These are phyloP conservation scores for Trichoderma koningii DNA, from an alignment of 2,329 filamentous ascomycete species.

Conservation along the genomic window DNA sequence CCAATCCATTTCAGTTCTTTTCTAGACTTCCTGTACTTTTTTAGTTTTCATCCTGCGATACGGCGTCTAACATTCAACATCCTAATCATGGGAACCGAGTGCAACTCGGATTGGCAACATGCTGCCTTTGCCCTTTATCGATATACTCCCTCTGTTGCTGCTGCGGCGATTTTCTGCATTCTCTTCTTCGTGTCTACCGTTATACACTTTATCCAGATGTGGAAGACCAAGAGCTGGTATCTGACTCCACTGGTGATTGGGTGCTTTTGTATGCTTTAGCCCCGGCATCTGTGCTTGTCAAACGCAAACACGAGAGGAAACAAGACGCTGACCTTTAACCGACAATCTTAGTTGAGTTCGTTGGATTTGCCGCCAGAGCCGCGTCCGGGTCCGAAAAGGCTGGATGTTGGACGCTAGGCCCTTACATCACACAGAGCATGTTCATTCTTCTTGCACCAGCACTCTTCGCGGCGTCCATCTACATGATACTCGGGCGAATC, in stretches of 20 bases:
- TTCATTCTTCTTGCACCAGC: slow-evolving; percentile 51
- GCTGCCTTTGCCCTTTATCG: slow-evolving; percentile 24
- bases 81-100: slow-evolving; percentile 3
- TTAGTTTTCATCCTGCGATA: background rate
- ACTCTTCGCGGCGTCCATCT: slow-evolving; percentile 53
- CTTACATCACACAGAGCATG: slow-evolving; percentile 47
- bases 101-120: slow-evolving; percentile 22
- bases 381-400: slow-evolving; percentile 1
- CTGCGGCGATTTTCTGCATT: slow-evolving; percentile 3
- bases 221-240: slow-evolving; percentile 22
- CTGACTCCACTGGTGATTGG: slow-evolving; percentile 21
- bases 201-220: slow-evolving; percentile 21
- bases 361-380: slow-evolving; percentile 20
- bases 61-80: background rate
- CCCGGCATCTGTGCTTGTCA: background rate
- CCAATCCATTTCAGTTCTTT: background rate
- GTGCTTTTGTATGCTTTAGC: slow-evolving; percentile 12
- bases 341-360: slow-evolving; percentile 14
- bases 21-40: background rate
- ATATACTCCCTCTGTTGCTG: slow-evolving; percentile 19
- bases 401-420: slow-evolving; percentile 33
- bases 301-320: background rate
- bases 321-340: background rate
- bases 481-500: slow-evolving; percentile 53
- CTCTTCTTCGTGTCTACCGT: slow-evolving; percentile 15